These are phyloP conservation scores for Nicotiana rustica DNA, from an alignment of 305 asterid species.

Conservation along the genomic window DNA sequence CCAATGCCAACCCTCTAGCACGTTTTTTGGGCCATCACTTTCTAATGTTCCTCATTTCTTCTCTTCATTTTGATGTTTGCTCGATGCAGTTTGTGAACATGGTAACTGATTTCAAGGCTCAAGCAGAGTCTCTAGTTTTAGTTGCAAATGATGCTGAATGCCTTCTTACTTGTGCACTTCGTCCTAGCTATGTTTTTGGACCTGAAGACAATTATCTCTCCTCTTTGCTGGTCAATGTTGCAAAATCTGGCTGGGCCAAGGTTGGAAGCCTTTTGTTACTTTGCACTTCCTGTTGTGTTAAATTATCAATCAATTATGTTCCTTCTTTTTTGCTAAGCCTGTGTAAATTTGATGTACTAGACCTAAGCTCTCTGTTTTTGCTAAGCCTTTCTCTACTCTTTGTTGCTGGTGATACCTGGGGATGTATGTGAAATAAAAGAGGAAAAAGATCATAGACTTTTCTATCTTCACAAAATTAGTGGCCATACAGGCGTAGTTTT, in stretches of 20 bases:
- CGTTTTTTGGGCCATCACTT: constrained; percentile 21
- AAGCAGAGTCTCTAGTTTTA: constrained; percentile 86
- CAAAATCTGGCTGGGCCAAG: constrained; percentile 79
- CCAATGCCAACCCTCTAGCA: neutral
- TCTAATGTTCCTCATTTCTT: constrained; percentile 36
- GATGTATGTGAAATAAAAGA: constrained; percentile 11
- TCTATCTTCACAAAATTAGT: neutral
- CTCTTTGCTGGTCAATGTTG: constrained; percentile 63
- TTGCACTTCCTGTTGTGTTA: constrained; percentile 20
- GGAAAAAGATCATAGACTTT: constrained; percentile 20
- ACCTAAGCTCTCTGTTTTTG: constrained; percentile 25
- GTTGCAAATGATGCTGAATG: constrained; percentile 75
- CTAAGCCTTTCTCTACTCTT: constrained; percentile 16
- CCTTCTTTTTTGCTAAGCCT: constrained; percentile 22
- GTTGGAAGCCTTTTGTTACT: constrained; percentile 49
- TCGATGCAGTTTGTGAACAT: constrained; percentile 67
- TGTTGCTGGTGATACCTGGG: neutral
- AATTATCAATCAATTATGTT: constrained; percentile 1
- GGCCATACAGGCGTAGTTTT: neutral
- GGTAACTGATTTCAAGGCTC: constrained; percentile 81
- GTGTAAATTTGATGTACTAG: constrained; percentile 30
- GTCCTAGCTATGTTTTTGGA: constrained; percentile 82
- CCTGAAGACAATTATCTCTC: constrained; percentile 71
- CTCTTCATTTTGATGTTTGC: constrained; percentile 34
- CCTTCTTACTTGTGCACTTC: constrained; percentile 88